Evolutionary conservation across 2,329 filamentous ascomycete species (phyloP).

Genomic region (Botrytis paeoniae): DNA sequence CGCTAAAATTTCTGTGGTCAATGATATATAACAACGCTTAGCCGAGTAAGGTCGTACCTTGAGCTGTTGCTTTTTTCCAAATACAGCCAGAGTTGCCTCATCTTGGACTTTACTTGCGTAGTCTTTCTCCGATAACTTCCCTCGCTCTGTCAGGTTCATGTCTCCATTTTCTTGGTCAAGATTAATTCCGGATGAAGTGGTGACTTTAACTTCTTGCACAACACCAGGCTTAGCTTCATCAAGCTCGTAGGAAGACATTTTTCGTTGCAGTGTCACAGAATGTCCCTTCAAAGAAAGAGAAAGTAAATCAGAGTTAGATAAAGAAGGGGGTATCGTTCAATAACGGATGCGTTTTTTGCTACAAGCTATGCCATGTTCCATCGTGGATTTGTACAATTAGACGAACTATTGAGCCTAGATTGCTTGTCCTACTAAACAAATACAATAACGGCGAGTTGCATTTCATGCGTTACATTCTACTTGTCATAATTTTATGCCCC

Average conservation of each 20-base stretch:
- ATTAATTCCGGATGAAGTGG: neutral
- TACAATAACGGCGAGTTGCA: neutral
- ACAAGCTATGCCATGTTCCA: neutral
- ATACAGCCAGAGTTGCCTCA: conserved; percentile 17
- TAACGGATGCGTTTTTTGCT: neutral
- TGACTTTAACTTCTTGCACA: neutral
- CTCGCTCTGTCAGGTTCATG: neutral
- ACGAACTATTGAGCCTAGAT: neutral
- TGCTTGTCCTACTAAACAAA: neutral
- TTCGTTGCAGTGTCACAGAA: neutral
- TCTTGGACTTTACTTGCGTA: conserved; percentile 3
- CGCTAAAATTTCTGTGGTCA: neutral
- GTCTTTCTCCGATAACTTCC: neutral
- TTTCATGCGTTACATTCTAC: neutral
- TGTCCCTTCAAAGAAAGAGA: neutral
- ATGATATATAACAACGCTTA: neutral
- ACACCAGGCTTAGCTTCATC: neutral
- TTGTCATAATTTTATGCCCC: neutral
- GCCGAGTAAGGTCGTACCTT: conserved; percentile 1
- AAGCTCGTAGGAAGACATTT: conserved; percentile 1
- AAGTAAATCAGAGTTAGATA: neutral
- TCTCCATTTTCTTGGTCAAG: neutral
- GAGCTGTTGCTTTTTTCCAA: conserved; percentile 21
- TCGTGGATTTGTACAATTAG: neutral
- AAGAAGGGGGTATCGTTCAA: neutral